Evolutionary conservation across 2,329 filamentous ascomycete species (phyloP).

Genomic region (Exophiala viscosa): DNA sequence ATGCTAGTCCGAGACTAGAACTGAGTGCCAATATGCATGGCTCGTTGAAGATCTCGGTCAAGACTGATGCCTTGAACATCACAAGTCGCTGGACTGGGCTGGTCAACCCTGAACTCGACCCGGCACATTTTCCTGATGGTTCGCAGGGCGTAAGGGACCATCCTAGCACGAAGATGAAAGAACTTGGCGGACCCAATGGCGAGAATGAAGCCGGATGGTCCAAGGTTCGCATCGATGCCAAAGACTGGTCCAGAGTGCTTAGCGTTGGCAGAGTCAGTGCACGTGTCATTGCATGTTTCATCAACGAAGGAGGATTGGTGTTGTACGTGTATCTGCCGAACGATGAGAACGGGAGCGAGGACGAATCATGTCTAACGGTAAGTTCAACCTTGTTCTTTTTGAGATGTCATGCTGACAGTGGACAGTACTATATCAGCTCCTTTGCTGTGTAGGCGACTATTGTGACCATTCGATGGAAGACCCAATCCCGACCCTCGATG

Average conservation of each 20-base stretch:
- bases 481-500: too few species aligned
- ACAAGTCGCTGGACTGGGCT: slow-evolving; percentile 81
- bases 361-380: slow-evolving; percentile 45
- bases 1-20: slow-evolving; percentile 59
- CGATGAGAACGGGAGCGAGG: slow-evolving; percentile 38
- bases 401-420: neutral
- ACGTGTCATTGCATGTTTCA: slow-evolving; percentile 78
- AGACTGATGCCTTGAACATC: slow-evolving; percentile 80
- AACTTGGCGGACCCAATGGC: slow-evolving; percentile 51
- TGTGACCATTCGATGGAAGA: too few species aligned
- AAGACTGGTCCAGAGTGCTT: slow-evolving; percentile 91
- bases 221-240: slow-evolving; percentile 83
- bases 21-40: slow-evolving; percentile 94
- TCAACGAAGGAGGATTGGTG: slow-evolving; percentile 44
- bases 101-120: slow-evolving; percentile 82
- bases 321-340: slow-evolving; percentile 45
- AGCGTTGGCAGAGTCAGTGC: slow-evolving; percentile 87
- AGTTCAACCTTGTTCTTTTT: slow-evolving; percentile 22
- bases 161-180: slow-evolving; percentile 74
- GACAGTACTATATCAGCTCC: slow-evolving; percentile 46
- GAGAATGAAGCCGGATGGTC: slow-evolving; percentile 81
- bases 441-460: slow-evolving; percentile 27
- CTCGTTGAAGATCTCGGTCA: slow-evolving; percentile 71
- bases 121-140: slow-evolving; percentile 64
- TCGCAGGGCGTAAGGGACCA: slow-evolving; percentile 68